A percentile compares a stretch with the other conserved stretches of the same genome.
phyloP scores from a whole-genome alignment of 108 stramenopile species.

The Pseudonitzschia pungens region DNA sequence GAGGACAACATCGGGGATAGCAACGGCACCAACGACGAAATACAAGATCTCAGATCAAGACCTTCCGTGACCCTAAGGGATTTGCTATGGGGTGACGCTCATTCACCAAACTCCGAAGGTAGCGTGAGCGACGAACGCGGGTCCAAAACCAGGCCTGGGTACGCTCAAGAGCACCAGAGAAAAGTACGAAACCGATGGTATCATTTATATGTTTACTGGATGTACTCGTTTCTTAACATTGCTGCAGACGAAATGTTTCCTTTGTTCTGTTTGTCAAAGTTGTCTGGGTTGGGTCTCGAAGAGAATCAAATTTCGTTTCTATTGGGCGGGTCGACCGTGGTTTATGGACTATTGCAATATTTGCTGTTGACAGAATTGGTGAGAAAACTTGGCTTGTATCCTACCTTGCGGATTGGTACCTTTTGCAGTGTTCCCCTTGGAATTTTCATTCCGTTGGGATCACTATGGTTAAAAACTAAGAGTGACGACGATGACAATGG shows the following conservation, averaged over 20 bases:
- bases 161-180: background rate
- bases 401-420: constrained; percentile 45
- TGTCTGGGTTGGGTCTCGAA: constrained; percentile 50
- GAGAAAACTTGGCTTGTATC: constrained; percentile 47
- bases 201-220: constrained; percentile 56
- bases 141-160: background rate
- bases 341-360: constrained; percentile 58
- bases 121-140: background rate
- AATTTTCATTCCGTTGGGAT: constrained; percentile 44
- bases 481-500: background rate
- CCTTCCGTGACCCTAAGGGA: too few species aligned
- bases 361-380: constrained; percentile 38
- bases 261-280: constrained; percentile 59
- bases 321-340: constrained; percentile 43
- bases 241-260: constrained; percentile 64
- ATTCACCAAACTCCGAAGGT: too few species aligned
- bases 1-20: background rate
- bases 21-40: background rate
- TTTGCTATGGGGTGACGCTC: too few species aligned
- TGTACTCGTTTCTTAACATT: constrained; percentile 52
- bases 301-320: constrained; percentile 63
- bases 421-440: constrained; percentile 28
- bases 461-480: background rate
- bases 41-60: too few species aligned
- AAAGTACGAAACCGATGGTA: constrained; percentile 2